Percentiles rank a stretch among this genome's conserved stretches.
These are phyloP conservation scores for Carpinus viminea DNA, from an alignment of 306 rosid species.

Conservation along the genomic window DNA sequence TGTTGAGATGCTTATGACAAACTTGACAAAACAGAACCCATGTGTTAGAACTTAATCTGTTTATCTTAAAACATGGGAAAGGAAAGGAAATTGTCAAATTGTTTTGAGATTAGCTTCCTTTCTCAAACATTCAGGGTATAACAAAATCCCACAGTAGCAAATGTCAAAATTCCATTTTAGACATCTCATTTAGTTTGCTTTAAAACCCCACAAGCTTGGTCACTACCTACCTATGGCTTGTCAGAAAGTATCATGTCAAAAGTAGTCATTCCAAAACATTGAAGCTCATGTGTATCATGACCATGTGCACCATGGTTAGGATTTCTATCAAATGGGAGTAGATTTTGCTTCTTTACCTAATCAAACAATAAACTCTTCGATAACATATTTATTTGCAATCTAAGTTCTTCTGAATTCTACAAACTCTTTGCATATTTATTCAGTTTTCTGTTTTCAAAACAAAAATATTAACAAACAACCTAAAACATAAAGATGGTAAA, in stretches of 20 bases:
- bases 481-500: too few species aligned
- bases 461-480: too few species aligned
- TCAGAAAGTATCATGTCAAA: too few species aligned
- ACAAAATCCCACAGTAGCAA: too few species aligned
- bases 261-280: neutral
- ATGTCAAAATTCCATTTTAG: too few species aligned
- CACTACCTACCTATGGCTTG: too few species aligned
- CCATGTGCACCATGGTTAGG: neutral
- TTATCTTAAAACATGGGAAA: neutral
- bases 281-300: neutral
- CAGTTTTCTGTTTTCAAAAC: too few species aligned
- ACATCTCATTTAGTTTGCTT: neutral
- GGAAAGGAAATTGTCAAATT: neutral
- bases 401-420: conserved; percentile 21
- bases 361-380: too few species aligned
- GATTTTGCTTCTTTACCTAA: neutral
- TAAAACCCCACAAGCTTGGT: neutral
- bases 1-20: neutral
- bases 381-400: too few species aligned
- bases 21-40: neutral
- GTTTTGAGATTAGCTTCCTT: neutral
- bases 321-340: neutral
- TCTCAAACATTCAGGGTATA: neutral
- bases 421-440: too few species aligned
- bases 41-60: neutral